These are phyloP conservation scores for Aspergillus incahuasiensis DNA, from an alignment of 495 filamentous ascomycete species.

Conservation along the genomic window DNA sequence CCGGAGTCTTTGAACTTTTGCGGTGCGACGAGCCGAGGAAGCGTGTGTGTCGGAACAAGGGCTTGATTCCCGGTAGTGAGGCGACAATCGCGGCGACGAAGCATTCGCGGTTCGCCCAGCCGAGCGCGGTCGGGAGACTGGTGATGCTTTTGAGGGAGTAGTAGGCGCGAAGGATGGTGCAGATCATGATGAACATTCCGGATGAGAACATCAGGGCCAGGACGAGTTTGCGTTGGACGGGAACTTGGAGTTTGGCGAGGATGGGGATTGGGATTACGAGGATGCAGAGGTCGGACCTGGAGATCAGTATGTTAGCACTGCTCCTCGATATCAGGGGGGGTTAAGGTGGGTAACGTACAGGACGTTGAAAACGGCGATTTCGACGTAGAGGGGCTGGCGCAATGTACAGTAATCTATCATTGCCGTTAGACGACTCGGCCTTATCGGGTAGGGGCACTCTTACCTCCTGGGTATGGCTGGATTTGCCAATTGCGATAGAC, in stretches of 20 bases:
- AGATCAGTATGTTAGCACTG: not conserved
- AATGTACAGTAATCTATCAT: conserved; percentile 17
- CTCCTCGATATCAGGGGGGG: too few relatives aligned
- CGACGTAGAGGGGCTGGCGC: too few relatives aligned
- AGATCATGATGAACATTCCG: conserved; percentile 21
- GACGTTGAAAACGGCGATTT: too few relatives aligned
- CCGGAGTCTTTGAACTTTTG: too few relatives aligned
- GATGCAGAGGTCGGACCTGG: conserved; percentile 10
- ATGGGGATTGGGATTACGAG: conserved; percentile 13
- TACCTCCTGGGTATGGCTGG: conserved; percentile 38
- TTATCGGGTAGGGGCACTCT: too few relatives aligned
- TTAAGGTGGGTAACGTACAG: too few relatives aligned
- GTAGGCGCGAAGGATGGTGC: conserved; percentile 16
- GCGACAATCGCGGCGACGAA: conserved; percentile 16
- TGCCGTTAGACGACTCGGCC: not conserved
- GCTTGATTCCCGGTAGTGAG: conserved; percentile 13
- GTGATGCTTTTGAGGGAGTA: conserved; percentile 15
- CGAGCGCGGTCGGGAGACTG: conserved; percentile 9
- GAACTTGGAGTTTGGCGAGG: conserved; percentile 4
- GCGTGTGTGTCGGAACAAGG: too few relatives aligned
- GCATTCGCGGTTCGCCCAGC: conserved; percentile 18
- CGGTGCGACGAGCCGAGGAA: too few relatives aligned
- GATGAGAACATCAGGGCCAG: conserved; percentile 9
- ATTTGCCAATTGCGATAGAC: conserved; percentile 45
- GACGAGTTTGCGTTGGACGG: conserved; percentile 3